Percentiles rank a stretch among this genome's conserved stretches.
Evolutionary conservation across 2,329 filamentous ascomycete genomes (phyloP).

Genomic region (Calonectria leucothoes): DNA sequence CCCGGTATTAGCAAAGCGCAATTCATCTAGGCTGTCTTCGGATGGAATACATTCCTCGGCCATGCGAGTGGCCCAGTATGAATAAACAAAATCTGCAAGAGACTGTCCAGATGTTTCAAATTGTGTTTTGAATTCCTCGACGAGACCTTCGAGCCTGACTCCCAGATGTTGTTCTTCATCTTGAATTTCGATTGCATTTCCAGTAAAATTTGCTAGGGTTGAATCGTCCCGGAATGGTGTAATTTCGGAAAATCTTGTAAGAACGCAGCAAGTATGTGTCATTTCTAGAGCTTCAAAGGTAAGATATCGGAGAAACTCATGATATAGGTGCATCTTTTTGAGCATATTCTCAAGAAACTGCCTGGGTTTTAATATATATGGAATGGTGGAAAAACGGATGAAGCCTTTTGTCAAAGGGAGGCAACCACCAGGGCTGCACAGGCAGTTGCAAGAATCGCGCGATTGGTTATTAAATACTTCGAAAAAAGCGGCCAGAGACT

Average conservation of each 20-base stretch:
- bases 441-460: background rate
- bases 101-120: background rate
- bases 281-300: conserved; percentile 14
- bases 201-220: no score
- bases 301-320: background rate
- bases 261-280: conserved; percentile 17
- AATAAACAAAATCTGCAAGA: background rate
- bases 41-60: conserved; percentile 2
- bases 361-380: background rate
- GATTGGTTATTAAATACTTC: background rate
- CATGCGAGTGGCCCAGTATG: background rate
- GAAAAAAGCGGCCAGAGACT: background rate
- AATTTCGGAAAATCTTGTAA: no score
- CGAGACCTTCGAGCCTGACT: background rate
- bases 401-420: background rate
- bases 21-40: background rate
- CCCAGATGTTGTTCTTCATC: background rate
- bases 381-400: no score
- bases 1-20: background rate
- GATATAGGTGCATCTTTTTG: background rate
- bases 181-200: background rate
- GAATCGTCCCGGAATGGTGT: no score
- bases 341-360: background rate
- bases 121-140: background rate
- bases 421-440: background rate